These are phyloP conservation scores for Salicornia ramosissima DNA, from an alignment of 148 eudicot genomes.

Conservation along the genomic window DNA sequence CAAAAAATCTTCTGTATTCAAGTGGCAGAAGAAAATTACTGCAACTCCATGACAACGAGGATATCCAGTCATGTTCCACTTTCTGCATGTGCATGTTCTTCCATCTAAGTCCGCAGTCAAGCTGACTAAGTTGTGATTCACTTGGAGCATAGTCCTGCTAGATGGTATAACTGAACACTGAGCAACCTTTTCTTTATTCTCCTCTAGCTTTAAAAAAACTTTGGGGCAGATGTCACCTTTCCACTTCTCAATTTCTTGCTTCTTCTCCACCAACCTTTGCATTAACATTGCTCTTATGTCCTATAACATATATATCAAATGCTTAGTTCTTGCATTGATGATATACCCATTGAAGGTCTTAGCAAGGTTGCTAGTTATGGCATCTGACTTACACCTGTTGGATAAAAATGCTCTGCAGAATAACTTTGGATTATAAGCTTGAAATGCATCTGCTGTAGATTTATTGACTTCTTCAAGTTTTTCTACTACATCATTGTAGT, in stretches of 20 bases:
- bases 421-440: neutral
- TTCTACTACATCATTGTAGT: neutral
- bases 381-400: neutral
- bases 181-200: neutral
- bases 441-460: no score
- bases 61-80: no score
- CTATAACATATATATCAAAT: no score
- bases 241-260: neutral
- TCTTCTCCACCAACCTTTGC: neutral
- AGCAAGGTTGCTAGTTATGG: neutral
- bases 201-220: neutral
- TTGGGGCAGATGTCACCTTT: no score
- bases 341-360: neutral
- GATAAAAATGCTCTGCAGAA: neutral
- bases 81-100: no score
- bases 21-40: no score
- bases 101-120: neutral
- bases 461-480: neutral
- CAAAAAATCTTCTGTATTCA: neutral
- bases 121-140: neutral
- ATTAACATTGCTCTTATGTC: no score
- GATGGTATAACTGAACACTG: neutral
- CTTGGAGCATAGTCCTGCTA: neutral
- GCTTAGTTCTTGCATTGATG: no score
- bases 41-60: no score